Percentiles rank a stretch among this genome's conserved stretches.
Evolutionary conservation across 768 basidiomycete genomes (phyloP).

Genomic region (Hysterangium stoloniferum): DNA sequence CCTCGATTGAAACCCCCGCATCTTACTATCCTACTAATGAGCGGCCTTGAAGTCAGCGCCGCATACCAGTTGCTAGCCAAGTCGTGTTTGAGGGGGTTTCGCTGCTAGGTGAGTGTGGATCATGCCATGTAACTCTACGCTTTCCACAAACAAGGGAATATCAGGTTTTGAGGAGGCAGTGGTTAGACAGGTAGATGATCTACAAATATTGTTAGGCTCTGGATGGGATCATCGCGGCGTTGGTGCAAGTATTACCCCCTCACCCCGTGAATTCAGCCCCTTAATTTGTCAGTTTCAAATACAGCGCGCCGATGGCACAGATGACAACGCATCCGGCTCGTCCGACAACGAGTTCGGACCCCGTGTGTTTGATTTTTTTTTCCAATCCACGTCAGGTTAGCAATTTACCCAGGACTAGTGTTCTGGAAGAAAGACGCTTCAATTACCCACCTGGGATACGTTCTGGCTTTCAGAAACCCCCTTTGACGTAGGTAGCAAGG

Average conservation of each 20-base stretch:
- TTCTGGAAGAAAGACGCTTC: constrained; percentile 23
- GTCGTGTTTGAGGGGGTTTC: constrained; percentile 33
- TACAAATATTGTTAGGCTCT: constrained; percentile 43
- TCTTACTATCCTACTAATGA: constrained; percentile 30
- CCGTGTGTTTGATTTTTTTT: too few relatives aligned
- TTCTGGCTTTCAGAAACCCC: constrained; percentile 43
- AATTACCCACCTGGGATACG: constrained; percentile 34
- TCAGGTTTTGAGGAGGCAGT: constrained; percentile 48
- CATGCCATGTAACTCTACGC: neutral
- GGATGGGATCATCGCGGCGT: constrained; percentile 29
- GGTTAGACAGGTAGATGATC: constrained; percentile 46
- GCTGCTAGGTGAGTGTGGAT: constrained; percentile 24
- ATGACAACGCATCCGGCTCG: neutral
- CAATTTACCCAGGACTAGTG: too few relatives aligned
- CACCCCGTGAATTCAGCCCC: neutral
- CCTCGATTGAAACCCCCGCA: neutral
- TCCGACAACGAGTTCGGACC: neutral
- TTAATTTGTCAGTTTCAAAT: neutral
- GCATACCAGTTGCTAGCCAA: constrained; percentile 39
- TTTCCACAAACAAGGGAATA: neutral
- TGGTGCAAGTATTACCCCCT: neutral
- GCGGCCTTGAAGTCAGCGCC: constrained; percentile 46
- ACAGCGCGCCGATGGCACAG: neutral
- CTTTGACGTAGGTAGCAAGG: neutral
- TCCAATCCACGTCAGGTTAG: too few relatives aligned